phyloP scores from a whole-genome alignment of 2,329 filamentous ascomycete genomes.

The Ophiocordyceps polyrhachis-furcata region DNA sequence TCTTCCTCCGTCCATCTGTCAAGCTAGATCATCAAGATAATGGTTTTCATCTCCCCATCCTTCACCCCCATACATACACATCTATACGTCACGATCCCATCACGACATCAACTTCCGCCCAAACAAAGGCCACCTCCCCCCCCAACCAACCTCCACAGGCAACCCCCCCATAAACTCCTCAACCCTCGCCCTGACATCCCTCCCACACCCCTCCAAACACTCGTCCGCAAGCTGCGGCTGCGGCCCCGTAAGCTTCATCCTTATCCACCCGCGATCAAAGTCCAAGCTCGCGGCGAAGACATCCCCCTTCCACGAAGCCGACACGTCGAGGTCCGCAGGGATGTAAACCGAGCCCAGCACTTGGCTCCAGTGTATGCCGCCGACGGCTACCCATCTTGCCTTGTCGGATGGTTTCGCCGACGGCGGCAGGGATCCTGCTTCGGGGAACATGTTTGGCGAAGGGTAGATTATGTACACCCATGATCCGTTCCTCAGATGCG shows the following conservation, averaged over 20 bases:
- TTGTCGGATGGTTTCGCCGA: not conserved
- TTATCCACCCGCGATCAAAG: not conserved
- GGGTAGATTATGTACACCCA: not conserved
- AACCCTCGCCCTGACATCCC: not conserved
- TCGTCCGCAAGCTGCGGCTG: not conserved
- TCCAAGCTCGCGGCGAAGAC: not conserved
- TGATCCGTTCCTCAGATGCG: not conserved
- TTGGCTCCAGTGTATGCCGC: not conserved
- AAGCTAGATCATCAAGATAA: no score
- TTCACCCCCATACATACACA: not conserved
- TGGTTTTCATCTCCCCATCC: no score
- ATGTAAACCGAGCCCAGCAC: not conserved
- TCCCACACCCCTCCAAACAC: not conserved
- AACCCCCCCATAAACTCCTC: not conserved
- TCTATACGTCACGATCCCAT: not conserved
- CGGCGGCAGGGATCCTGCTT: not conserved
- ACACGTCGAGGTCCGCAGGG: no score
- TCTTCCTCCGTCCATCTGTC: no score
- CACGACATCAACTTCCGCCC: no score
- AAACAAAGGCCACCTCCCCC: not conserved
- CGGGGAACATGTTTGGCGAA: not conserved
- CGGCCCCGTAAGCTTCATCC: not conserved
- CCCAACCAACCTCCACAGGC: constrained; percentile 3
- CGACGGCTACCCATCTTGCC: not conserved
- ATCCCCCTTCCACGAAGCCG: no score